phyloP scores from a whole-genome alignment of 2,329 filamentous ascomycete genomes.

The Penicillium olsonii region DNA sequence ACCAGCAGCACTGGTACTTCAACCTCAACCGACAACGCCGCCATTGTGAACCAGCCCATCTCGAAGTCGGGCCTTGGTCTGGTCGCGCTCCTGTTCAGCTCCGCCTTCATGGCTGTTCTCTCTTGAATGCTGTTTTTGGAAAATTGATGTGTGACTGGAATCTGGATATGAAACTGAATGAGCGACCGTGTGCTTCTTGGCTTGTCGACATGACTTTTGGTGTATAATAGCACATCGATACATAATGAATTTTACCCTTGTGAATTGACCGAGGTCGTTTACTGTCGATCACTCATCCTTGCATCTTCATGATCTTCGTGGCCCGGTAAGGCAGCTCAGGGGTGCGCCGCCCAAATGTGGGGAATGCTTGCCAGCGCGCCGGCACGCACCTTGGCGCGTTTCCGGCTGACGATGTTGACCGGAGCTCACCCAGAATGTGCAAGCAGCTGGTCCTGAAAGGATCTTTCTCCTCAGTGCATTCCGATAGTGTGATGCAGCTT shows the following conservation, averaged over 20 bases:
- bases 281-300: background rate
- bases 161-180: background rate
- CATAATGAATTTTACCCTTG: background rate
- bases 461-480: too few relatives aligned
- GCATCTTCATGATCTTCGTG: background rate
- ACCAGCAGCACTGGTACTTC: constrained; percentile 9
- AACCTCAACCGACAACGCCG: constrained; percentile 22
- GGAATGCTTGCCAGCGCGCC: background rate
- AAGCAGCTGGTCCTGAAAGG: background rate
- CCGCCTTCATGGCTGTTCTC: constrained; percentile 29
- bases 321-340: background rate
- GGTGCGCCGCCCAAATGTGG: background rate
- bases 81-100: constrained; percentile 34
- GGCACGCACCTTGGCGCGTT: background rate
- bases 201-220: background rate
- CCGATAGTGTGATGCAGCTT: too few relatives aligned
- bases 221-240: background rate
- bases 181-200: background rate
- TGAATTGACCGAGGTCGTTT: background rate
- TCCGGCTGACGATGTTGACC: background rate
- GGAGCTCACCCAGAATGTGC: background rate
- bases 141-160: background rate
- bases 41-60: constrained; percentile 20
- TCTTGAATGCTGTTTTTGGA: constrained; percentile 21
- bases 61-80: constrained; percentile 34